Conservation (phyloP, 1,139 yeast genomes). For the Suhomyces wounanorum region DNA sequence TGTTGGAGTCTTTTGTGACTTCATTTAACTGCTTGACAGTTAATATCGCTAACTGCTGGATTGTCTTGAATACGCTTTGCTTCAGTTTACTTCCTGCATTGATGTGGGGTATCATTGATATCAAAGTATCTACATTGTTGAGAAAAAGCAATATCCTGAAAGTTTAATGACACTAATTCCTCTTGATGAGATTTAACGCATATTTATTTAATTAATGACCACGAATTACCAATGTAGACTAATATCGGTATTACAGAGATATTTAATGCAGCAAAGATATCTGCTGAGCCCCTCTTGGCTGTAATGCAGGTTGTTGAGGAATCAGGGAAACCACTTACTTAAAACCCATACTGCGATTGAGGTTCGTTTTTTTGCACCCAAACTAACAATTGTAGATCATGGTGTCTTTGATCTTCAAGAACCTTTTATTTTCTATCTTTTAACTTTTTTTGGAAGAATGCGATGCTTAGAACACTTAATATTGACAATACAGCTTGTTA, state of each 20-base stretch:
- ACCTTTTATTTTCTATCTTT: too few relatives aligned
- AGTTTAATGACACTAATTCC: slow-evolving; percentile 1
- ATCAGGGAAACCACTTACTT: too few relatives aligned
- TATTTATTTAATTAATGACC: background rate
- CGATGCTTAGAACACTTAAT: too few relatives aligned
- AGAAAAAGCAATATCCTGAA: background rate
- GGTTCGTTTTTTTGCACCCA: too few relatives aligned
- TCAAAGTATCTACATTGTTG: slow-evolving; percentile 14
- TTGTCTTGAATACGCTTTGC: slow-evolving; percentile 26
- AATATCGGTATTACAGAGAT: background rate
- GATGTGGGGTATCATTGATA: slow-evolving; percentile 26
- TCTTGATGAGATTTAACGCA: background rate
- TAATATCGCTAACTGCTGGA: slow-evolving; percentile 22
- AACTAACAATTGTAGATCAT: too few relatives aligned
- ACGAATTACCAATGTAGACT: background rate
- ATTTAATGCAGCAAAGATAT: too few relatives aligned
- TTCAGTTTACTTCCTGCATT: slow-evolving; percentile 31
- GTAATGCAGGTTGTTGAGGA: too few relatives aligned
- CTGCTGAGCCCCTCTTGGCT: too few relatives aligned
- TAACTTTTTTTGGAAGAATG: too few relatives aligned
- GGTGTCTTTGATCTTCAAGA: too few relatives aligned
- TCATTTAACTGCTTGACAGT: slow-evolving; percentile 12
- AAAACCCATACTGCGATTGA: too few relatives aligned
- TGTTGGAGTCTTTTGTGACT: slow-evolving; percentile 9
- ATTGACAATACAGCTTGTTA: too few relatives aligned